Percentiles rank a stretch among this genome's conserved stretches.
Conservation (phyloP, 2,329 filamentous ascomycete genomes). For the Sporothrix pallida region DNA sequence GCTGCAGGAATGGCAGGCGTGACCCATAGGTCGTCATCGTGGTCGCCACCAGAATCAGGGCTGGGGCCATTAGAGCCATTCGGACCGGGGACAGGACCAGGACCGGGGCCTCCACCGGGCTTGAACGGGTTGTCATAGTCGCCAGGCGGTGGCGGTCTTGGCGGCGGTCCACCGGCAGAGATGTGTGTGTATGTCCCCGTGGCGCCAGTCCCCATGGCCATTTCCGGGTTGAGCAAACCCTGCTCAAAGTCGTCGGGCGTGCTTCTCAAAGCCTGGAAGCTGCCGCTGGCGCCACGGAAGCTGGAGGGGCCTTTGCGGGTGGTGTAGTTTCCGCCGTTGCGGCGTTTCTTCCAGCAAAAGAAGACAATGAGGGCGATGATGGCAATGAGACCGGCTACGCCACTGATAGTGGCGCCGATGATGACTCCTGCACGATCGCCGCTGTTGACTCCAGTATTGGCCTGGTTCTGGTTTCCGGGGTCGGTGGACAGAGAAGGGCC, state of each 20-base stretch:
- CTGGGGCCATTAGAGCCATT: not conserved
- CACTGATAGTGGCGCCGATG: slow-evolving; percentile 61
- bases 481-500: slow-evolving; percentile 36
- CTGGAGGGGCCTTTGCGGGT: not conserved
- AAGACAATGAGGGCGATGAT: slow-evolving; percentile 52
- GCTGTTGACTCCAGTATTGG: slow-evolving; percentile 15
- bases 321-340: slow-evolving; percentile 33
- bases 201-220: slow-evolving; percentile 23
- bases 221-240: slow-evolving; percentile 36
- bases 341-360: slow-evolving; percentile 51
- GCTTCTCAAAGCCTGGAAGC: slow-evolving; percentile 49
- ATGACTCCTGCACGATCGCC: slow-evolving; percentile 55
- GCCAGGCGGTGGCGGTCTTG: slow-evolving; percentile 34
- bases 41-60: not conserved
- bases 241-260: slow-evolving; percentile 45
- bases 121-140: slow-evolving; percentile 38
- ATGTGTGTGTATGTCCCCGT: slow-evolving; percentile 13
- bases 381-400: slow-evolving; percentile 53
- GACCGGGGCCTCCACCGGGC: not conserved
- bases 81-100: not conserved
- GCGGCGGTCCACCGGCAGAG: slow-evolving; percentile 21
- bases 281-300: slow-evolving; percentile 38
- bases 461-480: slow-evolving; percentile 40
- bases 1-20: slow-evolving; percentile 29
- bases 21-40: slow-evolving; percentile 15